Base-by-base conservation (phyloP, 2,329 filamentous ascomycete species). In the Alternaria atra region DNA sequence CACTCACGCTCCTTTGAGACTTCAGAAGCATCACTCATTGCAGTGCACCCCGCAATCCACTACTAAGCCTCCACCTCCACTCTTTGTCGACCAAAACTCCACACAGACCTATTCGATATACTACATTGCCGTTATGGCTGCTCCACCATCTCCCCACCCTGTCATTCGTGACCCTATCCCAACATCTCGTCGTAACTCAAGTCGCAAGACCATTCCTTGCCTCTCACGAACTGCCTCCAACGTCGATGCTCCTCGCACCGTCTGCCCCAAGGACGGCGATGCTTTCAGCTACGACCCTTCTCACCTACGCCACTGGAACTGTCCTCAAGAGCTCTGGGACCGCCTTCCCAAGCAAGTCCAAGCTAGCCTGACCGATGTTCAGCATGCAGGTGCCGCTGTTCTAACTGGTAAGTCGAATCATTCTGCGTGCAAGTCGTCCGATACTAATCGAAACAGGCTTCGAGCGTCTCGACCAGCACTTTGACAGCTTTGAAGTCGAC, bases 321-420 rank as follows among this genome's bases (percentile, higher is more conserved):
- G 81, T 50, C 74, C 80, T 0, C 64, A 77, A 27, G 67, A 75
- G 12, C 69, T 83, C 27, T 75, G 77, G 71, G 61, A 72, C 29
- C 69, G 65, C 30, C 73, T 84, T 10, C 79, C 81, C 5, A 37
- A 60, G 1, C 61, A 73, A 15, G 68, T 84, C 13, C 68, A 74
- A 51, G 64, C 70, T 12, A 67, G 66, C 34, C 60, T 81, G 30
- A 69, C 75, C 5, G 71, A 77, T 32, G 76, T 83, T 68, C 77
- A 80, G 64, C 77, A 79, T 48, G 76, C 81, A 52, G 82, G 80
- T 42, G 83, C 83, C 17, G 81, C 81, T 37, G 77, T 83, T 34
- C 72, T 77, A 64, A 83, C 81, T 48, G 74, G 80, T 60, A 78
- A 62, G 78, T 75, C 42, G 13, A 42, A 43, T 10, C 17, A 61